Evolutionary conservation across 306 rosid genomes (phyloP), one percentile per base, ranked within the genome.

Genomic region (Prunus armeniaca): DNA sequence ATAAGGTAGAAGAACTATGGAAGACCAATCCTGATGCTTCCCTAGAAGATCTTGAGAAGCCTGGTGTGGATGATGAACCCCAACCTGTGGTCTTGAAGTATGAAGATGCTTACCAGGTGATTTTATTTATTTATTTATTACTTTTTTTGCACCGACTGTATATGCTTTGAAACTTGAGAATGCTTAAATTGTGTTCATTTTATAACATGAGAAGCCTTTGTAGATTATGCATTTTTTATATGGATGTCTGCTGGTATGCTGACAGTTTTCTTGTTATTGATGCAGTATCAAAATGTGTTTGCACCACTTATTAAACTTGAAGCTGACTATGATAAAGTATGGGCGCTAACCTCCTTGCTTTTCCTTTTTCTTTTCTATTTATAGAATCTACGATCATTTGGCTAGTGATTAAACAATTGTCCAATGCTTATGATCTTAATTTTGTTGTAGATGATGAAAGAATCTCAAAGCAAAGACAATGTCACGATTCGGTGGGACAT

Each of bases 241-340:
- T 81, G 72, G 71, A 43, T 64, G 81, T 83, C 69, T 72, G 56
- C 64, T 73, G 64, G 72, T 45, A 11, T 50, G 75, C 71, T 76
- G 81, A 18, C 79, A 78, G 12, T 46, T 19, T 73, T 74, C 78
- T 80, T 51, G 34, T 83, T 72, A 57, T 38, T 65, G 66, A 70
- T 77, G 76, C 91, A 96, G 99, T 91, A 96, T 89, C 99, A 96
- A 93, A 96, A 96, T 86, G 99, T 96, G 70, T 96, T 96, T 88
- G 99, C 98, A 11, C 99, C 99, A 27, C 99, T 96, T 81, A 96
- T 96, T 58, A 96, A 93, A 93, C 99, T 96, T 71, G 99, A 96
- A 88, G 99, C 99, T 57, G 99, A 96, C 86, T 96, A 96, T 81
- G 98, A 96, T 77, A 96, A 96, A 85, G 99, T 96, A 92, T 46